A percentile compares a stretch with the other conserved stretches of the same genome.
Conservation (phyloP, 495 filamentous ascomycete species). For the Aspergillus bertholletiae region DNA sequence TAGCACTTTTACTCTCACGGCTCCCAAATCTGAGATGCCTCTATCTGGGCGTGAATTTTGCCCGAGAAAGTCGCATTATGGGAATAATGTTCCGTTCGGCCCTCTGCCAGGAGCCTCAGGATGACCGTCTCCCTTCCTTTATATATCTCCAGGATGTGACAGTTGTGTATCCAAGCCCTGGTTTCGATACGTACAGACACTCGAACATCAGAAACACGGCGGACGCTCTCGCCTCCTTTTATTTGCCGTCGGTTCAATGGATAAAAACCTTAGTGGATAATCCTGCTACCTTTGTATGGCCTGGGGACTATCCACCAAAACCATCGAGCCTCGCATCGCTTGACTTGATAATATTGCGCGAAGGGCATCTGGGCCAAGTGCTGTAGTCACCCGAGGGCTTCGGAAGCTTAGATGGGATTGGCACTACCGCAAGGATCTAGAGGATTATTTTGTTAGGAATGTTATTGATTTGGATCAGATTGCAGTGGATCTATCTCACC, state of each 20-base stretch:
- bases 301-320: conserved; percentile 4
- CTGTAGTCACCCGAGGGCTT: conserved; percentile 9
- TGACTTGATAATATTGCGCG: conserved; percentile 8
- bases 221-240: conserved; percentile 16
- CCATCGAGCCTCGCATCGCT: conserved; percentile 13
- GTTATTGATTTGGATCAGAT: conserved; percentile 14
- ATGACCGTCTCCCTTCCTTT: conserved; percentile 8
- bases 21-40: conserved; percentile 11
- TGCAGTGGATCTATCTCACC: conserved; percentile 12
- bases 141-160: conserved; percentile 13
- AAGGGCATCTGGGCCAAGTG: conserved; percentile 11
- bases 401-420: conserved; percentile 9
- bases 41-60: conserved; percentile 11
- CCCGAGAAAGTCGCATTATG: conserved; percentile 11
- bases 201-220: conserved; percentile 13
- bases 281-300: conserved; percentile 13
- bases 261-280: conserved; percentile 16
- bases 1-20: conserved; percentile 18
- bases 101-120: conserved; percentile 14
- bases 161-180: neutral
- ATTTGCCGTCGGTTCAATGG: conserved; percentile 14
- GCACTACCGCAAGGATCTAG: conserved; percentile 10
- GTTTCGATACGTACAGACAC: conserved; percentile 5
- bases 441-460: conserved; percentile 11
- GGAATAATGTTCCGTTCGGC: conserved; percentile 16